Evolutionary conservation across 768 basidiomycete genomes (phyloP).

Genomic region (Mycena epipterygia): DNA sequence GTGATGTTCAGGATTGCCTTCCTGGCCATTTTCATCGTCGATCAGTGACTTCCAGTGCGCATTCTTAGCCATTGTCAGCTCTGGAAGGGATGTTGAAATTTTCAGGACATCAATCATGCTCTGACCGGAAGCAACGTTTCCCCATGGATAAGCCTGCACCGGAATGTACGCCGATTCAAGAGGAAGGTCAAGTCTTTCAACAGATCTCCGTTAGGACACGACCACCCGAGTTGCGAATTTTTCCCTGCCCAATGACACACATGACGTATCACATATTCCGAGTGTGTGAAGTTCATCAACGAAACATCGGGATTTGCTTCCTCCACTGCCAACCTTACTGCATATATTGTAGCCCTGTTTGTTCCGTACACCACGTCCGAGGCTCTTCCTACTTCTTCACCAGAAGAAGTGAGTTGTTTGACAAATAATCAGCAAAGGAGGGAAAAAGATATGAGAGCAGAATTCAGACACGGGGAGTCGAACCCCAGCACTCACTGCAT

Average conservation of each 20-base stretch:
- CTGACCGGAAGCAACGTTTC: too few relatives aligned
- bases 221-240: slow-evolving; percentile 2
- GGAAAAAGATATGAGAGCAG: too few relatives aligned
- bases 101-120: background rate
- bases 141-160: too few relatives aligned
- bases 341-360: too few relatives aligned
- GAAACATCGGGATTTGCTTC: background rate
- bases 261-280: slow-evolving; percentile 3
- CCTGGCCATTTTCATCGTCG: background rate
- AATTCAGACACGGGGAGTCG: too few relatives aligned
- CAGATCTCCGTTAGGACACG: background rate
- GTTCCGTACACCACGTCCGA: too few relatives aligned
- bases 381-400: too few relatives aligned
- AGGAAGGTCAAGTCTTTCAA: slow-evolving; percentile 3
- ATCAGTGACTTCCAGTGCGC: background rate
- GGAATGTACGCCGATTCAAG: too few relatives aligned
- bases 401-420: too few relatives aligned
- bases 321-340: too few relatives aligned
- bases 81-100: slow-evolving; percentile 4
- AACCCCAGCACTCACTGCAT: too few relatives aligned
- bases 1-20: slow-evolving; percentile 8
- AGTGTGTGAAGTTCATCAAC: slow-evolving; percentile 2
- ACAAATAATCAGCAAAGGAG: too few relatives aligned
- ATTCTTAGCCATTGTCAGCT: background rate
- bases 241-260: slow-evolving; percentile 8